phyloP scores from a whole-genome alignment of 169 alveolate species.

The Besnoitia besnoiti region DNA sequence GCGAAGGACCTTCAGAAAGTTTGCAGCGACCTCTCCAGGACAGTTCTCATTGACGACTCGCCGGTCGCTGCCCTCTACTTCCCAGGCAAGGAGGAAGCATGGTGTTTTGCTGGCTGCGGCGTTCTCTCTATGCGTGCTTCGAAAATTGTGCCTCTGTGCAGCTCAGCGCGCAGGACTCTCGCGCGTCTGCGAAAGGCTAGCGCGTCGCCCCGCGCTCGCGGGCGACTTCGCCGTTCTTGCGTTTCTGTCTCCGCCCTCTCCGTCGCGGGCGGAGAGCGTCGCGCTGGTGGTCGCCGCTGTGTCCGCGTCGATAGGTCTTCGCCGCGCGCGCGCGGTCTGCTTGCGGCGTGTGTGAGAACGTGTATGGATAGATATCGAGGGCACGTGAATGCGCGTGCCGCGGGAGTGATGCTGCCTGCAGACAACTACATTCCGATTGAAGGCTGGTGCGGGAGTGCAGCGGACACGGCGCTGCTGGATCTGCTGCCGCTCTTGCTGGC shows the following conservation, averaged over 20 bases:
- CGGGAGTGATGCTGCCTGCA: conserved; percentile 30
- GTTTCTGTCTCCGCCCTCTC: too few relatives aligned
- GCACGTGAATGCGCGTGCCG: background rate
- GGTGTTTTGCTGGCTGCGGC: too few relatives aligned
- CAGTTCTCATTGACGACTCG: conserved; percentile 65
- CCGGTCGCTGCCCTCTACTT: conserved; percentile 51
- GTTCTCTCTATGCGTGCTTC: too few relatives aligned
- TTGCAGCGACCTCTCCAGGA: conserved; percentile 56
- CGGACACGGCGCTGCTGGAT: conserved; percentile 79
- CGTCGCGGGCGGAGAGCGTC: too few relatives aligned
- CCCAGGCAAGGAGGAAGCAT: conserved; percentile 37
- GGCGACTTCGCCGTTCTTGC: too few relatives aligned
- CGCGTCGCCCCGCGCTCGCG: too few relatives aligned
- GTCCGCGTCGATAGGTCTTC: too few relatives aligned
- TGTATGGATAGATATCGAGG: background rate
- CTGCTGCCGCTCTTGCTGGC: conserved; percentile 80
- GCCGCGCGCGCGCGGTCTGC: too few relatives aligned
- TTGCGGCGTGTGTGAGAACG: background rate
- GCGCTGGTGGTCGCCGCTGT: too few relatives aligned
- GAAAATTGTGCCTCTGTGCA: too few relatives aligned
- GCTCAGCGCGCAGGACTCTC: too few relatives aligned
- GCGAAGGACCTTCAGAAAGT: conserved; percentile 47
- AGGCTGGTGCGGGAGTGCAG: conserved; percentile 79
- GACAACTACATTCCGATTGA: conserved; percentile 76
- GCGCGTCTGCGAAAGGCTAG: too few relatives aligned